These are phyloP conservation scores for Allantophomopsis lycopodina DNA, from an alignment of 2,329 filamentous ascomycete genomes.

Conservation along the genomic window DNA sequence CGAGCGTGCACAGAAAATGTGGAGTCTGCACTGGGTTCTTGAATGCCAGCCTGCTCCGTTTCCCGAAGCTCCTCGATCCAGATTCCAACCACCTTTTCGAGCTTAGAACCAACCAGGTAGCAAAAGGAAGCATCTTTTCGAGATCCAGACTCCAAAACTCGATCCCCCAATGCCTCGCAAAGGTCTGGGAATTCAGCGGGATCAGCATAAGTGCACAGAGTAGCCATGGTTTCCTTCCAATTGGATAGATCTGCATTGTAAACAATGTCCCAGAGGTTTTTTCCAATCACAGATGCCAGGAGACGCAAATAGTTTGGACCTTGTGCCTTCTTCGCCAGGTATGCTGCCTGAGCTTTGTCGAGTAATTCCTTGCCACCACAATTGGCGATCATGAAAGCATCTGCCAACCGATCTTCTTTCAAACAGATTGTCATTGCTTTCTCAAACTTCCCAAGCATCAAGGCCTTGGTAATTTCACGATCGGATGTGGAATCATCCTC, in stretches of 20 bases:
- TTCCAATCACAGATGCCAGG: constrained; percentile 80
- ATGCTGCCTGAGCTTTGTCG: constrained; percentile 85
- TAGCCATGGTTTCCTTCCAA: constrained; percentile 97
- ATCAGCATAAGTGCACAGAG: constrained; percentile 88
- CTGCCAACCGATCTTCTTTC: constrained; percentile 78
- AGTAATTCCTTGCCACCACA: constrained; percentile 88
- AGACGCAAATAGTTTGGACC: constrained; percentile 87
- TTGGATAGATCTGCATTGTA: constrained; percentile 86
- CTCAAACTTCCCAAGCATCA: constrained; percentile 85
- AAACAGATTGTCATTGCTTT: constrained; percentile 82
- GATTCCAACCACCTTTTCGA: constrained; percentile 92
- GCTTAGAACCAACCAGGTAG: constrained; percentile 86
- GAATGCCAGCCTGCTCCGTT: constrained; percentile 60
- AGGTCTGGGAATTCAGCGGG: constrained; percentile 86
- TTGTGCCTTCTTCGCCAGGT: constrained; percentile 69
- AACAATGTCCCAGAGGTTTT: constrained; percentile 96
- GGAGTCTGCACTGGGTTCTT: constrained; percentile 57
- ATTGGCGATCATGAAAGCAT: constrained; percentile 96
- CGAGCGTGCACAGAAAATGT: constrained; percentile 86
- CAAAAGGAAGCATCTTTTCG: constrained; percentile 93
- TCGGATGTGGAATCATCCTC: constrained; percentile 77
- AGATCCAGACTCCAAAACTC: constrained; percentile 64
- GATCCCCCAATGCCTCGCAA: constrained; percentile 87
- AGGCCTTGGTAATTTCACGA: constrained; percentile 70
- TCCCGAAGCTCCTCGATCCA: constrained; percentile 88